A percentile compares a stretch with the other conserved stretches of the same genome.
phyloP scores from a whole-genome alignment of 352 stramenopile species.

The Peronospora farinosa region DNA sequence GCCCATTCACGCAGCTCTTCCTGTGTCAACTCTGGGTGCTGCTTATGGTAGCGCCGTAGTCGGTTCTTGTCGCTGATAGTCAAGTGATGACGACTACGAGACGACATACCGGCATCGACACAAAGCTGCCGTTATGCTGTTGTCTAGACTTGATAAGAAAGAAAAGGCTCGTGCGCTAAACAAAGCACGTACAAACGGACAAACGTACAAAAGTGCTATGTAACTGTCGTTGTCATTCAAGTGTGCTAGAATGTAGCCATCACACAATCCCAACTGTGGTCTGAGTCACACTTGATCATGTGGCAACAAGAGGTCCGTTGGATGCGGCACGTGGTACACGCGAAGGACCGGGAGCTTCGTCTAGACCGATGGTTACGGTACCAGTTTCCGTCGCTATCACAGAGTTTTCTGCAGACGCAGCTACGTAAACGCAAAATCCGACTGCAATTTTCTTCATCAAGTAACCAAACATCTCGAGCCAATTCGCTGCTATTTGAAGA shows the following conservation, averaged over 20 bases:
- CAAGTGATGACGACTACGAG: conserved; percentile 28
- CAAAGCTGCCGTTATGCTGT: conserved; percentile 19
- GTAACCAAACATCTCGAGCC: conserved; percentile 14
- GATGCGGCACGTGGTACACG: conserved; percentile 40
- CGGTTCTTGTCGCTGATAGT: conserved; percentile 30
- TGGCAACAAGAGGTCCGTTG: conserved; percentile 44
- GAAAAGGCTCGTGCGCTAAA: conserved; percentile 7
- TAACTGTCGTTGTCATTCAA: background rate
- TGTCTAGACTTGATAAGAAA: conserved; percentile 1
- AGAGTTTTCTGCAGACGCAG: conserved; percentile 58
- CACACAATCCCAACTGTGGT: background rate
- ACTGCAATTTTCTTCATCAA: conserved; percentile 14
- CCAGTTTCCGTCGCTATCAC: conserved; percentile 44
- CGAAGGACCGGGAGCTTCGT: conserved; percentile 51
- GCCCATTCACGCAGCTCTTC: conserved; percentile 30
- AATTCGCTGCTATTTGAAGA: conserved; percentile 37
- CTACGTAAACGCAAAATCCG: conserved; percentile 68
- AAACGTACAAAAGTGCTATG: background rate
- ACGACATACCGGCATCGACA: background rate
- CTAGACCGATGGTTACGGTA: conserved; percentile 59
- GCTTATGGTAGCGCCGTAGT: conserved; percentile 18
- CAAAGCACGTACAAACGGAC: background rate
- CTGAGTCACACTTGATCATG: conserved; percentile 5
- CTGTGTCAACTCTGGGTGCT: conserved; percentile 23
- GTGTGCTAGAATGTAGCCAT: background rate